Evolutionary conservation across 2,329 filamentous ascomycete genomes (phyloP), one percentile per base, ranked within the genome.

Genomic region (Exserohilum rostratum): DNA sequence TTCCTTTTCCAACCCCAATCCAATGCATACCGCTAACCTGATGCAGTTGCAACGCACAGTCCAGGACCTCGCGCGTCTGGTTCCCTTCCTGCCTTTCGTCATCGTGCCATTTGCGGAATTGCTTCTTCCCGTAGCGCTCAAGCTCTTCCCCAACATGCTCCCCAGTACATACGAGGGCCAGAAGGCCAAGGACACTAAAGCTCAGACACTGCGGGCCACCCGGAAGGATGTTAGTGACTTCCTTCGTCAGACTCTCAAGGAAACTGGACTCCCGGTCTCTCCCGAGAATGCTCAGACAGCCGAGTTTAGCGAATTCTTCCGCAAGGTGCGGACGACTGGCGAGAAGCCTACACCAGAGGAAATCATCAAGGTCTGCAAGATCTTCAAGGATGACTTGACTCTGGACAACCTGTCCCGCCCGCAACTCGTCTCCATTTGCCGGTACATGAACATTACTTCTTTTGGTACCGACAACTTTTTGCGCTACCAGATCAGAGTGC

Each of bases 401-500:
- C 83, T 99, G 29, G 95, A 99, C 85, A 99, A 99, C 78, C 80
- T 99, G 62, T 97, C 93, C 15, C 86, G 95, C 60, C 95, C 95
- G 13, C 95, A 99, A 78, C 82, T 99, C 46, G 93, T 99, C 27
- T 96, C 90, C 51, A 99, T 98, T 85, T 98, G 95, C 83, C 89
- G 91, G 58, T 99, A 99, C 81, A 93, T 99, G 88, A 97, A 96
- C 78, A 85, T 99, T 52, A 95, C 93, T 80, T 93, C 92, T 0
- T 97, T 98, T 69, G 95, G 95, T 62, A 98, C 95, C 18, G 95
- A 99, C 77, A 91, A 92, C 76, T 96, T 99, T 90, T 87, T 99
- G 46, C 90, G 95, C 50, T 99, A 99, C 79, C 92, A 96, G 75
- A 87, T 99, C 69, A 91, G 95, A 54, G 93, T 98, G 79, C 90